Conservation (phyloP, 768 basidiomycete genomes). For the Cyclocybe aegerita region DNA sequence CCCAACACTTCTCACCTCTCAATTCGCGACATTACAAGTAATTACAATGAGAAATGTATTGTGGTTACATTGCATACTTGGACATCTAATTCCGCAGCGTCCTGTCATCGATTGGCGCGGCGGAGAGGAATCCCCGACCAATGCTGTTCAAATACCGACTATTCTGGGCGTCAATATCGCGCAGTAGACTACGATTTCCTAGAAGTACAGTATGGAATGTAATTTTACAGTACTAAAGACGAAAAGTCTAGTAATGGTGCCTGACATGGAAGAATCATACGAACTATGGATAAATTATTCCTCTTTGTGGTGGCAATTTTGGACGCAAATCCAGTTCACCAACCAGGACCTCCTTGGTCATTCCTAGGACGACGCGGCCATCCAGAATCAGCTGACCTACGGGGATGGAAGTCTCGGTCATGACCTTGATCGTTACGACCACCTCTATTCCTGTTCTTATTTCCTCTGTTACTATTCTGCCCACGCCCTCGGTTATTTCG, state of each 20-base stretch:
- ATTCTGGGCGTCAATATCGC: too few relatives aligned
- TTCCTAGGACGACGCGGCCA: conserved; percentile 52
- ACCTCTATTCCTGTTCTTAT: conserved; percentile 27
- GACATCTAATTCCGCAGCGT: too few relatives aligned
- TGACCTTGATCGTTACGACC: conserved; percentile 28
- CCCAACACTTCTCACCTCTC: too few relatives aligned
- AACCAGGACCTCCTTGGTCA: conserved; percentile 20
- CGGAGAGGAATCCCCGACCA: too few relatives aligned
- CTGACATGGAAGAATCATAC: background rate
- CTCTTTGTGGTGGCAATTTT: background rate
- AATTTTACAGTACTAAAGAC: background rate
- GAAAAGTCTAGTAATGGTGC: conserved; percentile 2
- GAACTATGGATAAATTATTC: conserved; percentile 12
- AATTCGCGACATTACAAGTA: too few relatives aligned
- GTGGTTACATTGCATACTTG: too few relatives aligned
- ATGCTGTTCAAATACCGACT: too few relatives aligned
- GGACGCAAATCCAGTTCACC: conserved; percentile 16
- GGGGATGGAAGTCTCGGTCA: conserved; percentile 22
- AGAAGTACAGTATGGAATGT: too few relatives aligned
- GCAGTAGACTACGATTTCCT: too few relatives aligned
- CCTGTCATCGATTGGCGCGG: too few relatives aligned
- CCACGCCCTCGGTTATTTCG: conserved; percentile 32
- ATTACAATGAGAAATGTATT: too few relatives aligned
- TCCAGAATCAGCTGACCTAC: conserved; percentile 51
- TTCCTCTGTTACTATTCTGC: conserved; percentile 29